These are phyloP conservation scores for Moesziomyces antarcticus DNA, from an alignment of 1,284 basidiomycete species.

Conservation along the genomic window DNA sequence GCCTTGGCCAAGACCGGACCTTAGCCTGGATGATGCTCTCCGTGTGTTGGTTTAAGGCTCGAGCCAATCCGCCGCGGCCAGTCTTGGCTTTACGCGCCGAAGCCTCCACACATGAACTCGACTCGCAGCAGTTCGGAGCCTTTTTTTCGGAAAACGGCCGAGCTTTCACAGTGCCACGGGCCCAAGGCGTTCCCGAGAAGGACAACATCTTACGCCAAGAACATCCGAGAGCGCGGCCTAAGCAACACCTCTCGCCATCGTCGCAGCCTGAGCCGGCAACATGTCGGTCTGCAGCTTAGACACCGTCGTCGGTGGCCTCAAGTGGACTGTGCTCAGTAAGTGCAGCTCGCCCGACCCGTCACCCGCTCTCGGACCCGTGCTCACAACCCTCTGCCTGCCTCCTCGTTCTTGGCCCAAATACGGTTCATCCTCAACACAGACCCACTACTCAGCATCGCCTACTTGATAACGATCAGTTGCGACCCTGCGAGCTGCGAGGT, in stretches of 20 bases:
- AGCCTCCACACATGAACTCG: too few species aligned
- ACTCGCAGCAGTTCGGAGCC: neutral
- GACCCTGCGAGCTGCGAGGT: conserved; percentile 8
- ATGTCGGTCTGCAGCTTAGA: conserved; percentile 33
- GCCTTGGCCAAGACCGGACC: neutral
- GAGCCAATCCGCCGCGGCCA: too few species aligned
- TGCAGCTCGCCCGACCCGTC: neutral
- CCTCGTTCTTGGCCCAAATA: neutral
- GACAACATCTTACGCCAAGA: neutral
- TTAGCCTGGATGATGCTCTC: neutral
- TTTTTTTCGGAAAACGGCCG: neutral
- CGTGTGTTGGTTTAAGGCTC: too few species aligned
- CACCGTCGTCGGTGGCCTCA: conserved; percentile 16
- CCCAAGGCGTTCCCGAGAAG: neutral
- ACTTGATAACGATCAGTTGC: conserved; percentile 13
- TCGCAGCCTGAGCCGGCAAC: neutral
- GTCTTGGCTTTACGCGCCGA: too few species aligned
- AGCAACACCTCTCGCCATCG: too few species aligned
- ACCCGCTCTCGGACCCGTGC: neutral
- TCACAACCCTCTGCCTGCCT: neutral
- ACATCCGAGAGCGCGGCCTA: too few species aligned
- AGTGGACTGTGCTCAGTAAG: conserved; percentile 31
- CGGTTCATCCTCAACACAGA: conserved; percentile 6
- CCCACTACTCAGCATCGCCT: conserved; percentile 27
- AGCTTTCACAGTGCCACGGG: neutral